Evolutionary conservation across 257 asterid species (phyloP).

Genomic region (Lantana camara): DNA sequence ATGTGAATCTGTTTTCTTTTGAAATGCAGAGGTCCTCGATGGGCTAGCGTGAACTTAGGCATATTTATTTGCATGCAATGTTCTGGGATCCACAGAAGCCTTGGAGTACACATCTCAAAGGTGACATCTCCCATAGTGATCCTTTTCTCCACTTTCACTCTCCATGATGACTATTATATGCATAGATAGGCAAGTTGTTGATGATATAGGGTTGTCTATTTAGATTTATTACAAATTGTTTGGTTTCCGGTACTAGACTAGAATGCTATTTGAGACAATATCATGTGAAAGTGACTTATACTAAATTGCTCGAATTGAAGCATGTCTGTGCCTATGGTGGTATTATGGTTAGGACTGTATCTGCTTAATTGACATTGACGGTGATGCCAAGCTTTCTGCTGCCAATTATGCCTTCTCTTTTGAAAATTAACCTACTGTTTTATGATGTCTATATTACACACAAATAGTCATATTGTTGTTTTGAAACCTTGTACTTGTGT

Average conservation of each 20-base stretch:
- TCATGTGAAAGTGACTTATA: not conserved
- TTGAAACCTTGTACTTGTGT: not conserved
- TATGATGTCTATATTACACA: not conserved
- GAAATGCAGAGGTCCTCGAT: slow-evolving; percentile 69
- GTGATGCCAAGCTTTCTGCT: slow-evolving; percentile 5
- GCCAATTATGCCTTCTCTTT: not conserved
- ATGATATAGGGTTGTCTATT: slow-evolving; percentile 1
- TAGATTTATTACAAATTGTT: not conserved
- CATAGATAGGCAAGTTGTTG: not conserved
- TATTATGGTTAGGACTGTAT: not conserved
- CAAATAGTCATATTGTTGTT: not conserved
- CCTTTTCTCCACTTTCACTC: not conserved
- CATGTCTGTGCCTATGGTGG: not conserved
- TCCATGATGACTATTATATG: not conserved
- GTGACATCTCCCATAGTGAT: slow-evolving; percentile 31
- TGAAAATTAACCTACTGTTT: not conserved
- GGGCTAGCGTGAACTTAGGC: slow-evolving; percentile 87
- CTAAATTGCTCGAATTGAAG: not conserved
- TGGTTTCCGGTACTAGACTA: not conserved
- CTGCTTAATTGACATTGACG: not conserved
- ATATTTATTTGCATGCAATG: slow-evolving; percentile 85
- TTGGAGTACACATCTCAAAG: slow-evolving; percentile 85
- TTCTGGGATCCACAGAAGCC: slow-evolving; percentile 87
- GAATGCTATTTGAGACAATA: not conserved
- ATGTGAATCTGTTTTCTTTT: not conserved